phyloP scores from a whole-genome alignment of 805 yeast species.

The Wickerhamomyces queroliae region DNA sequence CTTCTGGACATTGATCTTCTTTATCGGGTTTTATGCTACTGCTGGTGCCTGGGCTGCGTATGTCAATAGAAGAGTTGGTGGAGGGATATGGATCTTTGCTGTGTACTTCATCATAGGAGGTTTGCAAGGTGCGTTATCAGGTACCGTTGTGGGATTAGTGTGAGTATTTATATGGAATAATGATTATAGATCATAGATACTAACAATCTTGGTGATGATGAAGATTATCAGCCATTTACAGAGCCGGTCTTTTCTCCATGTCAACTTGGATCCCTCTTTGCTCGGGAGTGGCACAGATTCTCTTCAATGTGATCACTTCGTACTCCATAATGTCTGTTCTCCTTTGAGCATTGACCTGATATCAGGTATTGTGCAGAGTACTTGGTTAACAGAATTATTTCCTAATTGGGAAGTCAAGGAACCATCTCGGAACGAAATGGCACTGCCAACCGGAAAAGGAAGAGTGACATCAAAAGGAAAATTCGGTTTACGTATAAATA shows the following conservation, averaged over 20 bases:
- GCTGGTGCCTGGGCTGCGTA: slow-evolving; percentile 61
- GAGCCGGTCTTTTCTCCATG: slow-evolving; percentile 79
- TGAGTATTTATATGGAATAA: too few relatives aligned
- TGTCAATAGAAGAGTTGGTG: slow-evolving; percentile 36
- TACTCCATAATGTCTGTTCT: slow-evolving; percentile 52
- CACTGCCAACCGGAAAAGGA: not conserved
- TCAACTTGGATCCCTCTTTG: slow-evolving; percentile 93
- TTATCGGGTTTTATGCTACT: slow-evolving; percentile 51
- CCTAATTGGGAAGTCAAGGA: slow-evolving; percentile 2
- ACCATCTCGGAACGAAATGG: not conserved
- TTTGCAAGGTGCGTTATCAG: slow-evolving; percentile 61
- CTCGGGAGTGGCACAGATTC: slow-evolving; percentile 64
- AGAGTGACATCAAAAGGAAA: too few relatives aligned
- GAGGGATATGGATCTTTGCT: slow-evolving; percentile 36
- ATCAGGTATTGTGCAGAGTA: slow-evolving; percentile 11
- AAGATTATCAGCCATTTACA: slow-evolving; percentile 51
- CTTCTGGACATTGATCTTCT: slow-evolving; percentile 73
- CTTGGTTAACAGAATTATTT: slow-evolving; percentile 7
- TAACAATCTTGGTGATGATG: too few relatives aligned
- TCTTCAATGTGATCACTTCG: slow-evolving; percentile 61
- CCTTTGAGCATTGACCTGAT: slow-evolving; percentile 26
- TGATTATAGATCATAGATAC: not conserved
- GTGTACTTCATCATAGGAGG: slow-evolving; percentile 50
- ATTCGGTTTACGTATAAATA: too few relatives aligned
- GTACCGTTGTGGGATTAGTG: slow-evolving; percentile 73